These are phyloP conservation scores for Lipomyces kockii DNA, from an alignment of 805 yeast species.

Conservation along the genomic window DNA sequence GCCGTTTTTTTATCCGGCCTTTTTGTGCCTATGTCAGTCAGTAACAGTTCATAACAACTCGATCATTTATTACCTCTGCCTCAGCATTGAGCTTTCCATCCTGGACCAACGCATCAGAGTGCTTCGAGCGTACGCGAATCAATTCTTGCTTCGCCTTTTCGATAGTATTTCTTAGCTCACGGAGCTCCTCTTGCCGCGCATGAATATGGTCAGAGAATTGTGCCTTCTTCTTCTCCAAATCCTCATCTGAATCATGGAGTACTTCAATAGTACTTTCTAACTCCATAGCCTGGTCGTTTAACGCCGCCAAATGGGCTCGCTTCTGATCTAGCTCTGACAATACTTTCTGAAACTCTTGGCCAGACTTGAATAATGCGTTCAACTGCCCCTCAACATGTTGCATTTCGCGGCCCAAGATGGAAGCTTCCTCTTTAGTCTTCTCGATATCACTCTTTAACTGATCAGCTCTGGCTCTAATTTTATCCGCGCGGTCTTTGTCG, in stretches of 20 bases:
- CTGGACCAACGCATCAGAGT: conserved; percentile 50
- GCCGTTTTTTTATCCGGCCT: conserved; percentile 24
- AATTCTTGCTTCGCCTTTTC: conserved; percentile 40
- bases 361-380: conserved; percentile 67
- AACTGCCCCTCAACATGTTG: conserved; percentile 60
- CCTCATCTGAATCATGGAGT: conserved; percentile 52
- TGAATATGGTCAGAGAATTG: conserved; percentile 49
- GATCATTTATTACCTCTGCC: conserved; percentile 32
- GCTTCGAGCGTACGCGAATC: conserved; percentile 43
- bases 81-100: conserved; percentile 63
- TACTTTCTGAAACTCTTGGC: conserved; percentile 79
- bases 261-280: conserved; percentile 54
- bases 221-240: conserved; percentile 48
- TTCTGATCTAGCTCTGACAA: conserved; percentile 66
- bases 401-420: conserved; percentile 55
- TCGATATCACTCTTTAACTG: conserved; percentile 53
- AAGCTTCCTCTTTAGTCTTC: conserved; percentile 55
- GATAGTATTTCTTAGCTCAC: conserved; percentile 40
- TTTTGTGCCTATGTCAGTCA: conserved; percentile 20
- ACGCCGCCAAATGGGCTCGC: conserved; percentile 52
- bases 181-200: conserved; percentile 39
- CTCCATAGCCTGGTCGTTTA: conserved; percentile 58
- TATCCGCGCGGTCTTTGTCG: conserved; percentile 74
- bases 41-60: neutral
- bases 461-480: conserved; percentile 55